A percentile compares a stretch with the other conserved stretches of the same genome.
These are phyloP conservation scores for Entomortierella lignicola DNA, from an alignment of 192 early-diverging fungal genomes.

Conservation along the genomic window DNA sequence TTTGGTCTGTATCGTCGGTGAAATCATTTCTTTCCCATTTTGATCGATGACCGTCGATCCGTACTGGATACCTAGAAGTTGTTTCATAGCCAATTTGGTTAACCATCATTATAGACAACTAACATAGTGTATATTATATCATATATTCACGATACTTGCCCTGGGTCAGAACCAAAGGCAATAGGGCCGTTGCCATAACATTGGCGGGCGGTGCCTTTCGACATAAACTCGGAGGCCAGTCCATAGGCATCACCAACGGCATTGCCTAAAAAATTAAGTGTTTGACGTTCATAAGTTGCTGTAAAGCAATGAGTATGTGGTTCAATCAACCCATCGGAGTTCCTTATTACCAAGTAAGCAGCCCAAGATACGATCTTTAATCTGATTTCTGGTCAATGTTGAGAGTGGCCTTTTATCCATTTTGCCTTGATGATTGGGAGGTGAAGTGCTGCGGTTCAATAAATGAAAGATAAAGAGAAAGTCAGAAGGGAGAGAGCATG, in stretches of 20 bases:
- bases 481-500: too few species aligned
- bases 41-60: slow-evolving; percentile 53
- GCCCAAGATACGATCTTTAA: slow-evolving; percentile 31
- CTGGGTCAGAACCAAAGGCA: slow-evolving; percentile 63
- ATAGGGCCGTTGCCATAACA: slow-evolving; percentile 71
- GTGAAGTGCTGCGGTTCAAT: background rate
- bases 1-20: slow-evolving; percentile 69
- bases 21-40: slow-evolving; percentile 59
- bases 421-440: background rate
- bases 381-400: slow-evolving; percentile 11
- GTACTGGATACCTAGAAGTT: slow-evolving; percentile 34
- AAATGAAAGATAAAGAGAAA: too few species aligned
- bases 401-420: slow-evolving; percentile 2
- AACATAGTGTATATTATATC: background rate
- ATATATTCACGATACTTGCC: slow-evolving; percentile 3
- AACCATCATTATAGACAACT: too few species aligned
- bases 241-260: slow-evolving; percentile 74
- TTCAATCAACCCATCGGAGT: background rate
- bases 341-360: slow-evolving; percentile 19
- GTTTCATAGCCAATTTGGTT: background rate
- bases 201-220: slow-evolving; percentile 48
- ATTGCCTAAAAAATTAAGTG: slow-evolving; percentile 51
- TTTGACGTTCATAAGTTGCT: background rate
- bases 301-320: background rate
- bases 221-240: slow-evolving; percentile 72